A percentile compares a stretch with the other conserved stretches of the same genome.
Evolutionary conservation across 345 rosid species (phyloP).

Genomic region (Atalantia buxifolia): DNA sequence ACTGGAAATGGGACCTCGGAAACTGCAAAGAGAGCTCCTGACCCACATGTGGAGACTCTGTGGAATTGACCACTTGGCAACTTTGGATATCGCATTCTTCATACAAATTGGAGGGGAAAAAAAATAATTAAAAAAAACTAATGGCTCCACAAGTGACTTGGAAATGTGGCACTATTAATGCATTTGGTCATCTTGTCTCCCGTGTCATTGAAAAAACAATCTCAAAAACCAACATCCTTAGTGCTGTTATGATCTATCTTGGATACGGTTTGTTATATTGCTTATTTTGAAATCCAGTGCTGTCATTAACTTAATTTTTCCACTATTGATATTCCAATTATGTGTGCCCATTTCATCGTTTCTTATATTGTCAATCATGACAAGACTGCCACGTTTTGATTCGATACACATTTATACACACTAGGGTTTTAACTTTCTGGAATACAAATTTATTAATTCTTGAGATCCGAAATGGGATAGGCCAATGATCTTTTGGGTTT

Average conservation of each 20-base stretch:
- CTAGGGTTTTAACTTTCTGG: not conserved
- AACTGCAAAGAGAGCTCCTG: slow-evolving; percentile 27
- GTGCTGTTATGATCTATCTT: slow-evolving; percentile 50
- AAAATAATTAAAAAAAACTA: not conserved
- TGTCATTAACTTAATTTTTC: slow-evolving; percentile 8
- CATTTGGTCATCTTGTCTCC: slow-evolving; percentile 30
- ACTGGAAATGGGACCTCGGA: slow-evolving; percentile 42
- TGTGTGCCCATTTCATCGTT: not conserved
- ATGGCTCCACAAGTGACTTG: slow-evolving; percentile 17
- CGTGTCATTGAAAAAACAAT: slow-evolving; percentile 11
- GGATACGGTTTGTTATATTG: slow-evolving; percentile 39
- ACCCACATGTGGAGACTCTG: slow-evolving; percentile 42
- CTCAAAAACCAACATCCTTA: slow-evolving; percentile 47
- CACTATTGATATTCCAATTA: slow-evolving; percentile 7
- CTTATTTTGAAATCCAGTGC: slow-evolving; percentile 12
- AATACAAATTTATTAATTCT: not conserved
- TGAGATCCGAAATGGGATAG: not conserved
- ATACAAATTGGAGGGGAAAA: not conserved
- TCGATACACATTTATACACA: not conserved
- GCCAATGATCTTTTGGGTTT: not conserved
- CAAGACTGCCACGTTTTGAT: not conserved
- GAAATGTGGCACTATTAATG: slow-evolving; percentile 26
- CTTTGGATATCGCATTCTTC: not conserved
- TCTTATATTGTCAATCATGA: not conserved
- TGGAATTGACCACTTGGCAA: slow-evolving; percentile 34